Evolutionary conservation across 1,284 basidiomycete genomes (phyloP).

Genomic region (Naganishia liquefaciens): DNA sequence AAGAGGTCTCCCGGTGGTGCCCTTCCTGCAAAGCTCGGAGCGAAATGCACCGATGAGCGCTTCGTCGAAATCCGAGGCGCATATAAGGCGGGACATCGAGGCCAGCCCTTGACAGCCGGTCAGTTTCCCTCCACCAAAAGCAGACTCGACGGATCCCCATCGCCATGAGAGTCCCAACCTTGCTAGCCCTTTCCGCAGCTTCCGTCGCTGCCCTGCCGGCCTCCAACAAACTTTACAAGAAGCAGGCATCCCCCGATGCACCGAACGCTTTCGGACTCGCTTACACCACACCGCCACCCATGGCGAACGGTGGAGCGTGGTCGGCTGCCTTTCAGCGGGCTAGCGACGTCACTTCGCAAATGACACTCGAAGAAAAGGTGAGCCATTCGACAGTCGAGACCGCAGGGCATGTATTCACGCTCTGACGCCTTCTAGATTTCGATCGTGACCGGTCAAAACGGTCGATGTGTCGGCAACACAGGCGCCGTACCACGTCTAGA

Average conservation of each 20-base stretch:
- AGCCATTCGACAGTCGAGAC: not conserved
- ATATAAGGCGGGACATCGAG: not conserved
- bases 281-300: slow-evolving; percentile 18
- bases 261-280: slow-evolving; percentile 26
- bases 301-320: slow-evolving; percentile 42
- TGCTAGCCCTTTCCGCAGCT: slow-evolving; percentile 22
- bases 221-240: slow-evolving; percentile 13
- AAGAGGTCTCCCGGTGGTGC: too few species aligned
- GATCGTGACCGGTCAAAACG: slow-evolving; percentile 44
- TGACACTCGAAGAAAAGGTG: slow-evolving; percentile 56
- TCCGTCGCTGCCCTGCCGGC: slow-evolving; percentile 10
- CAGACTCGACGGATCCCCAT: too few species aligned
- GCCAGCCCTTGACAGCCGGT: not conserved
- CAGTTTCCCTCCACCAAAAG: too few species aligned
- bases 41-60: too few species aligned
- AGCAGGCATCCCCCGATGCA: slow-evolving; percentile 15
- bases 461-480: slow-evolving; percentile 67
- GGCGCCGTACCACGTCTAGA: slow-evolving; percentile 54
- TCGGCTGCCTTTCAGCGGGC: slow-evolving; percentile 48
- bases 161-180: slow-evolving; percentile 18
- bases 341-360: slow-evolving; percentile 48
- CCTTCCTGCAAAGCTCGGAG: too few species aligned
- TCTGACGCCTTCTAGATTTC: slow-evolving; percentile 38
- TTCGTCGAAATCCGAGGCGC: not conserved
- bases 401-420: too few species aligned